phyloP scores from a whole-genome alignment of 1,284 basidiomycete species.

The Cutaneotrichosporon arboriforme region DNA sequence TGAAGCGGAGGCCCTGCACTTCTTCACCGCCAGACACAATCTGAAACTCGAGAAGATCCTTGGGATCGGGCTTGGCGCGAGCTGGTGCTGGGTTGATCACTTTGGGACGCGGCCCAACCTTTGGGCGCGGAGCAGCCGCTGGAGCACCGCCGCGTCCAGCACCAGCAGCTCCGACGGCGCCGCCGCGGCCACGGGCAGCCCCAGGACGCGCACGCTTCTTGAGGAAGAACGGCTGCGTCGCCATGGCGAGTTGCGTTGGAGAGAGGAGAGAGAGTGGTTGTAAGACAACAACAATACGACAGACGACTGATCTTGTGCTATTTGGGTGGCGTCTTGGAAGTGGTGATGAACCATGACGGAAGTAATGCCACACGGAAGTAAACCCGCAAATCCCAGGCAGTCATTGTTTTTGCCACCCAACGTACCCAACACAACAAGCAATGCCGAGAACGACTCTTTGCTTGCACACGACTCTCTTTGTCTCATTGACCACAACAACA shows the following conservation, averaged over 20 bases:
- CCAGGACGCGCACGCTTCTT: conserved; percentile 25
- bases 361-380: neutral
- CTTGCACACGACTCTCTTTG: neutral
- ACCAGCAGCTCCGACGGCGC: neutral
- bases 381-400: neutral
- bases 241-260: conserved; percentile 19
- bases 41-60: conserved; percentile 33
- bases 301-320: neutral
- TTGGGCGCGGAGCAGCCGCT: neutral
- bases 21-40: conserved; percentile 28
- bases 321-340: neutral
- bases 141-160: neutral
- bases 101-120: neutral
- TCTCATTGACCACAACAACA: neutral
- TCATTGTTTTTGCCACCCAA: conserved; percentile 9
- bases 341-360: neutral
- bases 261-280: neutral
- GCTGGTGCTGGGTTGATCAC: neutral
- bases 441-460: neutral
- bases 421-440: neutral
- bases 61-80: conserved; percentile 3
- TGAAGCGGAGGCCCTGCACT: conserved; percentile 28
- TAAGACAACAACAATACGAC: neutral
- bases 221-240: conserved; percentile 31
- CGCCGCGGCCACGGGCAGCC: conserved; percentile 1